Conservation (phyloP, 106 monocot genomes). For the Narthecium ossifragum region DNA sequence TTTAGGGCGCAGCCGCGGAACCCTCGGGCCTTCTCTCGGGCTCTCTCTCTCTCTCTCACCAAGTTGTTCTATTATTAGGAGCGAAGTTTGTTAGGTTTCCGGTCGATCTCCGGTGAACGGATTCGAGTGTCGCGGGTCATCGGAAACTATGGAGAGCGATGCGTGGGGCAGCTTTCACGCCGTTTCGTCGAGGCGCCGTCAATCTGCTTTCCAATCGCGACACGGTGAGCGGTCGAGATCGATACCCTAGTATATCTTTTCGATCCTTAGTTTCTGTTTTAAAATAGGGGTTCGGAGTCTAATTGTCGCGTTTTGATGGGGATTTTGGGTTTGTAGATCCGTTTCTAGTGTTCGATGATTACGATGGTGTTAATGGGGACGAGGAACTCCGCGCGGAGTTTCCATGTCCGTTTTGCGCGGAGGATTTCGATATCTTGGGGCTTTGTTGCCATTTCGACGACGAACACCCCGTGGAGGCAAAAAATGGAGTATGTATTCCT, state of each 20-base stretch:
- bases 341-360: constrained; percentile 68
- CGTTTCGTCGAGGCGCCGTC: constrained; percentile 48
- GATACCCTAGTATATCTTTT: background rate
- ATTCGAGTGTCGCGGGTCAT: constrained; percentile 2
- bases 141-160: constrained; percentile 50
- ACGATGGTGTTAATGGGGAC: constrained; percentile 50
- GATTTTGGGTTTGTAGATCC: constrained; percentile 38
- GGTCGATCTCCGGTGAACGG: background rate
- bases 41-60: too few species aligned
- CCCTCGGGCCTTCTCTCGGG: too few species aligned
- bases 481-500: constrained; percentile 49
- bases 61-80: too few species aligned
- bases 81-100: background rate
- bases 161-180: constrained; percentile 49
- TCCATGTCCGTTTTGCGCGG: constrained; percentile 74
- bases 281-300: too few species aligned
- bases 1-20: too few species aligned
- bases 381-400: constrained; percentile 41
- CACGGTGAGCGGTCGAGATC: constrained; percentile 22
- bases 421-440: constrained; percentile 72
- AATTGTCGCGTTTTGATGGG: constrained; percentile 4
- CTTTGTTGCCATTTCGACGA: constrained; percentile 90
- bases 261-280: too few species aligned
- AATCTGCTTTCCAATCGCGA: constrained; percentile 46
- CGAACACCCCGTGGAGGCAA: constrained; percentile 78